These are phyloP conservation scores for Yarrowia osloensis DNA, from an alignment of 805 yeast genomes.

Conservation along the genomic window DNA sequence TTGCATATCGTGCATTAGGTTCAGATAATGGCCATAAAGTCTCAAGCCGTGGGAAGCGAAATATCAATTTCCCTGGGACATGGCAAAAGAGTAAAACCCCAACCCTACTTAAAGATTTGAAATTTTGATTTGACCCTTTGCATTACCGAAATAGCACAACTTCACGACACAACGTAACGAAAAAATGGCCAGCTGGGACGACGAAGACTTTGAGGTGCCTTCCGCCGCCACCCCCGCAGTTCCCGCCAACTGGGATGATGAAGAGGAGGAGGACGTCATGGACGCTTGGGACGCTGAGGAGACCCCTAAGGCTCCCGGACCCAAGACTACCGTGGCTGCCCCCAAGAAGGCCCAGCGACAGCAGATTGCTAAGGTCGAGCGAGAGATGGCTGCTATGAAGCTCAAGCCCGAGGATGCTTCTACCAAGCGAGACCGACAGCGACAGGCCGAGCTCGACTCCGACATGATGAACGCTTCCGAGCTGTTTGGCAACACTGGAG, in stretches of 20 bases:
- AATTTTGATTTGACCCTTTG: neutral
- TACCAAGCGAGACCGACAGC: slow-evolving; percentile 73
- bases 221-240: slow-evolving; percentile 63
- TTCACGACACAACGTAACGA: neutral
- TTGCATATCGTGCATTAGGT: slow-evolving; percentile 4
- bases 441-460: slow-evolving; percentile 76
- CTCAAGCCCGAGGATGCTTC: slow-evolving; percentile 59
- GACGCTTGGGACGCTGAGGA: slow-evolving; percentile 87
- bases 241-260: slow-evolving; percentile 76
- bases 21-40: slow-evolving; percentile 2
- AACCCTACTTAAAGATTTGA: slow-evolving; percentile 16
- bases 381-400: slow-evolving; percentile 49
- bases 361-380: slow-evolving; percentile 45
- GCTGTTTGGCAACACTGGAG: slow-evolving; percentile 67
- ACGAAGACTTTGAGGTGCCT: slow-evolving; percentile 80
- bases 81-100: neutral
- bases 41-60: neutral
- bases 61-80: neutral
- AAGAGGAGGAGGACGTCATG: slow-evolving; percentile 73
- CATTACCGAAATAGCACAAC: slow-evolving; percentile 12
- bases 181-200: slow-evolving; percentile 52
- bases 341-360: slow-evolving; percentile 46
- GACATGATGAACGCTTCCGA: slow-evolving; percentile 94
- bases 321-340: slow-evolving; percentile 49
- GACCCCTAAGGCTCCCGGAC: slow-evolving; percentile 48